Percentiles rank a stretch among this genome's conserved stretches.
Evolutionary conservation across 148 eudicot species (phyloP).

Genomic region (Simmondsia chinensis): DNA sequence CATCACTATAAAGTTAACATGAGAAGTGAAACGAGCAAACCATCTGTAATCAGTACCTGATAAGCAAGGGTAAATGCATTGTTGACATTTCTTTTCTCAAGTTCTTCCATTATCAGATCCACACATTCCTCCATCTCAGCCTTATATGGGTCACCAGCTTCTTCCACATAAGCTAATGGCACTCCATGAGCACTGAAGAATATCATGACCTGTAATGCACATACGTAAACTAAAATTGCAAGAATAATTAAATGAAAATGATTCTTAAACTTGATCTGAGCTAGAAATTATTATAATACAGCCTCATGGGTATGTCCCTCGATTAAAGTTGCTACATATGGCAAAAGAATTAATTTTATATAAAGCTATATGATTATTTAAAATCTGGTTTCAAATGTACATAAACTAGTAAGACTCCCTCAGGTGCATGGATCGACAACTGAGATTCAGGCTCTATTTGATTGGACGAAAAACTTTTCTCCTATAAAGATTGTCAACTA

Average conservation of each 20-base stretch:
- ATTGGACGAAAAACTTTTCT: too few species aligned
- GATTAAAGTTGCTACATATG: too few species aligned
- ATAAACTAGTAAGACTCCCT: too few species aligned
- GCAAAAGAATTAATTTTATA: too few species aligned
- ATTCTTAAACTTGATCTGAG: too few species aligned
- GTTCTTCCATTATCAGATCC: conserved; percentile 90
- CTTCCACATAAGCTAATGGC: conserved; percentile 91
- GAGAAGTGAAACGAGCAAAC: conserved; percentile 1
- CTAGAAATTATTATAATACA: too few species aligned
- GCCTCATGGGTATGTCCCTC: too few species aligned
- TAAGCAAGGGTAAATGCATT: conserved; percentile 88
- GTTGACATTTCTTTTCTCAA: conserved; percentile 52
- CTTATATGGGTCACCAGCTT: conserved; percentile 99
- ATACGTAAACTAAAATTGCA: conserved; percentile 1
- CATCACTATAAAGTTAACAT: neutral
- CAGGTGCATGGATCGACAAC: too few species aligned
- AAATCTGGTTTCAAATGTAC: too few species aligned
- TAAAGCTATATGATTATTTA: too few species aligned
- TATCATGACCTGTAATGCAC: conserved; percentile 64
- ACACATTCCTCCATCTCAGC: conserved; percentile 99
- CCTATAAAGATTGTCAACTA: too few species aligned
- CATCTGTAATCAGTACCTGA: conserved; percentile 40
- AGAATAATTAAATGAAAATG: neutral
- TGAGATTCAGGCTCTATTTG: too few species aligned
- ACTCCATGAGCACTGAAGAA: conserved; percentile 99